A percentile compares a stretch with the other conserved stretches of the same genome.
Evolutionary conservation across 2,329 filamentous ascomycete genomes (phyloP).

Genomic region (Rutstroemia sp.): DNA sequence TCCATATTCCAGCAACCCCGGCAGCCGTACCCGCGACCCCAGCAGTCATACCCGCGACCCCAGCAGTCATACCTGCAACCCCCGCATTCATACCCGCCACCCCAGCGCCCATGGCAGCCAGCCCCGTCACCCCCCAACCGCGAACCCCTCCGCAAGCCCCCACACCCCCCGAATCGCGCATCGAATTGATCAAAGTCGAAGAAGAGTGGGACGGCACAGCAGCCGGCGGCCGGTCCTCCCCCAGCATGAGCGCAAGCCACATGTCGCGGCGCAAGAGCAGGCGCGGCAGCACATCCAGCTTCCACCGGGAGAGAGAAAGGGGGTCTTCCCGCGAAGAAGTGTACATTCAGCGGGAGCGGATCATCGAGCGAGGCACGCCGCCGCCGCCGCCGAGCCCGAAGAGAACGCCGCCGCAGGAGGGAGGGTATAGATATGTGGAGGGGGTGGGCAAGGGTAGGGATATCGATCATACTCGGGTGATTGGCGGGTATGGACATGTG

Average conservation of each 20-base stretch:
- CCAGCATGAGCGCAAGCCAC: not conserved
- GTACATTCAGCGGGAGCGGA: constrained; percentile 1
- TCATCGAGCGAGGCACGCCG: constrained; percentile 1
- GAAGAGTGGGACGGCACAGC: not conserved
- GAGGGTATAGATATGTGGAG: constrained; percentile 4
- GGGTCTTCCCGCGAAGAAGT: not conserved
- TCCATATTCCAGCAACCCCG: too few species aligned
- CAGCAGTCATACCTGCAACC: not conserved
- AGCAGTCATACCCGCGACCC: not conserved
- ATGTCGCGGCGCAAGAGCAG: not conserved
- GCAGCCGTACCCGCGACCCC: not conserved
- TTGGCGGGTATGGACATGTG: not conserved
- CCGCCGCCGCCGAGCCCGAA: not conserved
- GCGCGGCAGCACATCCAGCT: not conserved
- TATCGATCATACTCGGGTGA: not conserved
- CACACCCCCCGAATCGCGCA: not conserved
- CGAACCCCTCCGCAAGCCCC: not conserved
- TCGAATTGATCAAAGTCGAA: constrained; percentile 6
- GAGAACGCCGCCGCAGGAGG: not conserved
- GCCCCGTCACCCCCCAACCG: not conserved
- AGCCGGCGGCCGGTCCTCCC: not conserved
- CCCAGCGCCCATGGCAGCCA: not conserved
- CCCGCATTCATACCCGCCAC: not conserved
- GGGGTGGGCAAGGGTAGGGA: not conserved
- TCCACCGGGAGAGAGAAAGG: not conserved